Evolutionary conservation across 768 basidiomycete genomes (phyloP), one percentile per base, ranked within the genome.

Genomic region (Podaxis sp.): DNA sequence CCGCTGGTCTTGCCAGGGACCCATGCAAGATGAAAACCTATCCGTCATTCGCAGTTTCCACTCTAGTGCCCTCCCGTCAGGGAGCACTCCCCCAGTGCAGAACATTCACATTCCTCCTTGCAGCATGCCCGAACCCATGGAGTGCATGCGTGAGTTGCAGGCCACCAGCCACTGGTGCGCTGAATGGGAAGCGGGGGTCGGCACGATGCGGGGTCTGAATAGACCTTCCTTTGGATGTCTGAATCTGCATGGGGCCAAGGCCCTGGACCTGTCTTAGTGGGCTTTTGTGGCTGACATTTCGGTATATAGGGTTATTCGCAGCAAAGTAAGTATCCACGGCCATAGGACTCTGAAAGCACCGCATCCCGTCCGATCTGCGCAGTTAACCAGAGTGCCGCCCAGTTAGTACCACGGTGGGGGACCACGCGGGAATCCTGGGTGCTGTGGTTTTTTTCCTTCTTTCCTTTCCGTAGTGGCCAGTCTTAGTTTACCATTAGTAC

Each of bases 171-270:
- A 77, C 83, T 81, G 78, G 85, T 85, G 85, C 87, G 89, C 87
- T 90, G 85, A 77, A 78, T 79, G 82, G 78, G 72, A 88, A 79
- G 84, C 78, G 84, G 85, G 82, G 88, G 88, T 89, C 72, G 87
- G 80, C 80, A 76, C 77, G 71, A 83, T 91, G 89, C 79, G 86
- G 80, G 89, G 37, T 40, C 72, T 74, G 68, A 69, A 79, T 83
- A 74, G 80, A 85, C 85, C 90, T 89, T 91, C 89, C 88, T 87
- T 90, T 88, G 89, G 89, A 91, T 91, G 89, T 90, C 89, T 90
- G 89, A 90, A 74, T 75, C 71, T 68, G 40, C 17, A 40, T 40
- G 40, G 40, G 12, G 13, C 40, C 4, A 11, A 40, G 40, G 2
- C 2, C 12, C 12, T 11, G 17, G 40, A 40, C 12, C 40, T 17